These are phyloP conservation scores for Tetrahymena borealis DNA, from an alignment of 73 alveolate species.

Conservation along the genomic window DNA sequence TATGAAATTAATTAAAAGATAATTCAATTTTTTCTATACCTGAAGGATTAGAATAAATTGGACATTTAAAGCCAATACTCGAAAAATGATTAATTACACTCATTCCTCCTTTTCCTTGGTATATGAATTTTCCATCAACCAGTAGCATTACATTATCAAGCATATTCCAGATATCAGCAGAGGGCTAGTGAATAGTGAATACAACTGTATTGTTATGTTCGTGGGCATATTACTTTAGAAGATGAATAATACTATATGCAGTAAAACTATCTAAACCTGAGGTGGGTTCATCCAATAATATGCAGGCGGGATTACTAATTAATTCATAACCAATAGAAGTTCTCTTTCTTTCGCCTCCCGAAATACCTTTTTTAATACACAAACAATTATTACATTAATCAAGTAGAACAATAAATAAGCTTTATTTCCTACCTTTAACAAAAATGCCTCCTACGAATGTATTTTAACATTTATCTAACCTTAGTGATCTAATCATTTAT, in stretches of 20 bases:
- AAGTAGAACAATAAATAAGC: no score
- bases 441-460: not conserved
- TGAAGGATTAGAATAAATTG: slow-evolving; percentile 63
- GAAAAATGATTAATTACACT: slow-evolving; percentile 50
- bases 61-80: slow-evolving; percentile 56
- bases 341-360: slow-evolving; percentile 51
- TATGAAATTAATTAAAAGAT: not conserved
- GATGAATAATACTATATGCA: slow-evolving; percentile 51
- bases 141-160: slow-evolving; percentile 30
- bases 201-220: slow-evolving; percentile 26
- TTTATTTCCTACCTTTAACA: slow-evolving; percentile 59
- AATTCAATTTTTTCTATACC: slow-evolving; percentile 5
- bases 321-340: slow-evolving; percentile 51
- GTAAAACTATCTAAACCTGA: slow-evolving; percentile 63
- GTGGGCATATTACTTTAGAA: not conserved
- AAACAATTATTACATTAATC: no score
- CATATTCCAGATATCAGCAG: slow-evolving; percentile 21
- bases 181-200: slow-evolving; percentile 41
- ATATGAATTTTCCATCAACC: slow-evolving; percentile 31
- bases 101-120: slow-evolving; percentile 28
- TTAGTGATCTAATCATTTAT: slow-evolving; percentile 37
- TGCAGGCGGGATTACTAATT: slow-evolving; percentile 20
- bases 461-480: slow-evolving; percentile 40
- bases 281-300: slow-evolving; percentile 45
- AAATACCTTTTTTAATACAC: slow-evolving; percentile 6